Evolutionary conservation across 1,284 basidiomycete species (phyloP), one percentile per base, ranked within the genome.

Genomic region (Tilletia indica): DNA sequence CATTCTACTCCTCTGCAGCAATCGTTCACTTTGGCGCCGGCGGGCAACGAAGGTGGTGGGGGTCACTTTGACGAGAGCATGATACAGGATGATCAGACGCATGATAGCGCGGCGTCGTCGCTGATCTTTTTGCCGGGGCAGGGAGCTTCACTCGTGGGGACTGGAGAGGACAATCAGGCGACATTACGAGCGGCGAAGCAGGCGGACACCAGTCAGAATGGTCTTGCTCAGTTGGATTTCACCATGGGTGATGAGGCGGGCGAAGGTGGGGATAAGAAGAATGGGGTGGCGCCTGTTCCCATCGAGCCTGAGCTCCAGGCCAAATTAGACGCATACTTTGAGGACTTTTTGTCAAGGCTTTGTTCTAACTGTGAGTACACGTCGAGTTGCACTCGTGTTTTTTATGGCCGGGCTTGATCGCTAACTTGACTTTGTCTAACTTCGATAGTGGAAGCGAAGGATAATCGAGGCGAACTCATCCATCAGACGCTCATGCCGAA

Each of bases 401-500:
- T 31, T 31, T 31, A 31, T 31, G 25, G 25, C 25, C 25, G 2
- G 1, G 36, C 36, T n/a, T 63, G 36, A 39, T 61, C 9, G 58
- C n/a, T 16, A 5, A 68, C 69, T 78, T 48, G 69, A 71, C 21
- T 36, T 21, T 45, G 9, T 19, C 25, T 56, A 34, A 8, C 19
- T 68, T 36, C 49, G 9, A 3, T 80, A 96, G 94, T 98, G 85
- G 94, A 97, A 72, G 91, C 92, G 19, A 92, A 90, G 66, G 97
- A 99, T 84, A 88, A 89, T 67, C 97, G 97, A 84, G 97, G 97
- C 71, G 96, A 99, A 85, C 91, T 92, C 66, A 93, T 99, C 71
- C 97, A 99, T 85, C 97, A 99, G 86, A 94, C 94, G 54, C 88
- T 99, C 78, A 99, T 98, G 97, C 92, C 95, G 1, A 86, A 86